phyloP scores from a whole-genome alignment of 768 basidiomycete genomes.

The Mycena venus region DNA sequence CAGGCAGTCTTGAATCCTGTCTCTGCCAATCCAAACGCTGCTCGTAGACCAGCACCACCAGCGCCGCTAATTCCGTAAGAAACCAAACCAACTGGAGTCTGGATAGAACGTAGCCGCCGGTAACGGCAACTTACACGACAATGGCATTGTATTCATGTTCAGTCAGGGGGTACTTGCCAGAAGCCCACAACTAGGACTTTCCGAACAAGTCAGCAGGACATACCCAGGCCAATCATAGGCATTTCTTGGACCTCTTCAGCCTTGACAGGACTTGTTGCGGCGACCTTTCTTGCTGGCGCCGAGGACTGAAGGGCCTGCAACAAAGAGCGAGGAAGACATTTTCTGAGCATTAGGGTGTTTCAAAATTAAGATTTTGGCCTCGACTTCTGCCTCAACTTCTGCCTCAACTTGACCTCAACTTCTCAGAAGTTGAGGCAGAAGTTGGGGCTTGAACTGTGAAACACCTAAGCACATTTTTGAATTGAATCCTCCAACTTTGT shows the following conservation, averaged over 20 bases:
- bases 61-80: constrained; percentile 75
- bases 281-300: constrained; percentile 68
- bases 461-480: too few relatives aligned
- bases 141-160: constrained; percentile 99
- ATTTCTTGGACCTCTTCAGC: constrained; percentile 82
- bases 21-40: constrained; percentile 98
- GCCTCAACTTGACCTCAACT: too few relatives aligned
- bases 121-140: constrained; percentile 87
- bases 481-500: too few relatives aligned
- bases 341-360: constrained; percentile 87
- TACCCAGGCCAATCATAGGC: constrained; percentile 15
- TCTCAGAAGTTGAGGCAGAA: too few relatives aligned
- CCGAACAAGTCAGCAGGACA: constrained; percentile 32
- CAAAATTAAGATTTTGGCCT: too few relatives aligned
- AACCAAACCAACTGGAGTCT: too few relatives aligned
- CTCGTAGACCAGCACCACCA: constrained; percentile 97
- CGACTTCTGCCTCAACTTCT: too few relatives aligned
- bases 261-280: constrained; percentile 80
- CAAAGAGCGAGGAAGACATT: constrained; percentile 69
- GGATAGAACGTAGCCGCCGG: background rate
- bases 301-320: constrained; percentile 74
- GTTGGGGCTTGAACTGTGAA: too few relatives aligned
- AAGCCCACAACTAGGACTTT: constrained; percentile 73
- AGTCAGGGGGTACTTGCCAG: constrained; percentile 94
- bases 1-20: constrained; percentile 99